A percentile compares a stretch with the other conserved stretches of the same genome.
phyloP scores from a whole-genome alignment of 2,329 filamentous ascomycete species.

The Nigrograna mackinnonii region DNA sequence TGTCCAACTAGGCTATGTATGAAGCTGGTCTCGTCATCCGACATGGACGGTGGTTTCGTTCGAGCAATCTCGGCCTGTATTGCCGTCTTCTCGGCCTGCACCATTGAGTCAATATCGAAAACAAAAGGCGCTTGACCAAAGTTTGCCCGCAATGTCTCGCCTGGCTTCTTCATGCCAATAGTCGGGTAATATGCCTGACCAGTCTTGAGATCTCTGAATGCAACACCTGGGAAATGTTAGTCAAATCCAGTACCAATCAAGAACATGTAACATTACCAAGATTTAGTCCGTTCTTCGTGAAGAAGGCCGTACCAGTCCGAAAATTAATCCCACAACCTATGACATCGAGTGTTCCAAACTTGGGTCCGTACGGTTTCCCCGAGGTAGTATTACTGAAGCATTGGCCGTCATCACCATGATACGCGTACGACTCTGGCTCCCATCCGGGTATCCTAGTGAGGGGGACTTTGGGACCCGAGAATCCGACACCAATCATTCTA shows the following conservation, averaged over 20 bases:
- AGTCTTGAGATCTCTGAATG: conserved; percentile 68
- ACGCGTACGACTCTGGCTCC: conserved; percentile 68
- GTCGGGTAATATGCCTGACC: conserved; percentile 67
- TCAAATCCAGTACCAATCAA: not conserved
- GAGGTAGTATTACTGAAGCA: conserved; percentile 63
- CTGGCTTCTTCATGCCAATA: conserved; percentile 68
- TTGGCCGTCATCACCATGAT: conserved; percentile 69
- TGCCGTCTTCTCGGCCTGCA: conserved; percentile 50
- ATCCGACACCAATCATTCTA: conserved; percentile 60
- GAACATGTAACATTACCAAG: conserved; percentile 55
- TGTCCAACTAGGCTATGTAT: conserved; percentile 84
- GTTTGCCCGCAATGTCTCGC: conserved; percentile 62
- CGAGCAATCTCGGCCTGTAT: conserved; percentile 37
- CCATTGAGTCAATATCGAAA: conserved; percentile 87
- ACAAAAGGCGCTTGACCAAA: conserved; percentile 76
- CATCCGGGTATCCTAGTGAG: conserved; percentile 66
- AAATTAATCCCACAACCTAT: conserved; percentile 70
- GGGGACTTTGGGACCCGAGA: conserved; percentile 62
- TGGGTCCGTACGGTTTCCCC: conserved; percentile 62
- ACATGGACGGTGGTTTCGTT: conserved; percentile 10
- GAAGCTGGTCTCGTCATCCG: conserved; percentile 67
- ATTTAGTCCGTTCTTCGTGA: conserved; percentile 66
- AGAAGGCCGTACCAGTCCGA: conserved; percentile 63
- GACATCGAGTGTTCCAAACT: conserved; percentile 62
- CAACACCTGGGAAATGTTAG: conserved; percentile 58